Evolutionary conservation across 1,139 yeast species (phyloP).

Genomic region (Scheffersomyces illinoinensis): DNA sequence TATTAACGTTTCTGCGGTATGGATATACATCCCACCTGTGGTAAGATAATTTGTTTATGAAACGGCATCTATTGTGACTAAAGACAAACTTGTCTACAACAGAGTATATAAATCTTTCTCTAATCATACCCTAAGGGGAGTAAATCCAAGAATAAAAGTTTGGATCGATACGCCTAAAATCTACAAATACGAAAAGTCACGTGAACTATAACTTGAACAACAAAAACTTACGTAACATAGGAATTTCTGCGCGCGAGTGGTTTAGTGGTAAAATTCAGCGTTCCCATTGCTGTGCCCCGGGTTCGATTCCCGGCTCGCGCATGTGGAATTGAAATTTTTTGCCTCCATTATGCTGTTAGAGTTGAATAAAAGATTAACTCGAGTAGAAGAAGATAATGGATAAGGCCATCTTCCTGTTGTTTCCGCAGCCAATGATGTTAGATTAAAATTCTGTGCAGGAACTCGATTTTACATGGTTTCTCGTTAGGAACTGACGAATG

Average conservation of each 20-base stretch:
- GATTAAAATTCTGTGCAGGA: neutral
- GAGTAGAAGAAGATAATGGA: neutral
- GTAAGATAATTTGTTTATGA: no score
- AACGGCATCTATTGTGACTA: neutral
- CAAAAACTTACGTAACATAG: neutral
- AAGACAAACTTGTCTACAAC: neutral
- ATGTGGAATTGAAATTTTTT: neutral
- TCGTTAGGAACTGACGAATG: neutral
- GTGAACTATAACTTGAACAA: neutral
- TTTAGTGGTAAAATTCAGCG: constrained; percentile 22
- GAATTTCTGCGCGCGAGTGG: constrained; percentile 14
- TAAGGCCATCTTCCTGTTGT: neutral
- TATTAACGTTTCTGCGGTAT: no score
- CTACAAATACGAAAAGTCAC: no score
- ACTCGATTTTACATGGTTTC: neutral
- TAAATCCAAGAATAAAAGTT: neutral
- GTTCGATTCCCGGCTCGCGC: constrained; percentile 24
- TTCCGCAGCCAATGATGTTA: neutral
- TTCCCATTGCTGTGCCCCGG: constrained; percentile 23
- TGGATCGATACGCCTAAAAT: no score
- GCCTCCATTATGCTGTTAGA: neutral
- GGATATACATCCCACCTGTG: no score
- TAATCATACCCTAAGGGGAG: neutral
- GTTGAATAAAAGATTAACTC: neutral
- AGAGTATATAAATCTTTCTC: neutral